Conservation (phyloP, 2,329 filamentous ascomycete genomes). For the Achaetomium macrosporum region DNA sequence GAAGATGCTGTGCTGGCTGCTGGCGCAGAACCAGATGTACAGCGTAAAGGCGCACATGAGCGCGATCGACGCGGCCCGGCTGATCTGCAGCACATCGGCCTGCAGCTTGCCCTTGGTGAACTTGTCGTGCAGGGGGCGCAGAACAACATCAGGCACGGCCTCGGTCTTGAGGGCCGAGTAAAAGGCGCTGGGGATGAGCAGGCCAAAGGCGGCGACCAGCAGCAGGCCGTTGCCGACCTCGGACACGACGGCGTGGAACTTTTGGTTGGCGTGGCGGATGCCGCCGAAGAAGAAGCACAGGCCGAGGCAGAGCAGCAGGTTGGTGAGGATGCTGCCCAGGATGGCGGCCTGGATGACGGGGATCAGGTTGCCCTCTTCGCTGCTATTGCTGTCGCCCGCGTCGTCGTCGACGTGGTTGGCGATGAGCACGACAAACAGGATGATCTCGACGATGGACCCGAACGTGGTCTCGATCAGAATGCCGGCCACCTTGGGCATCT, state of each 20-base stretch:
- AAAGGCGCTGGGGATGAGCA: conserved; percentile 11
- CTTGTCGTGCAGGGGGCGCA: conserved; percentile 1
- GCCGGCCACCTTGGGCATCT: conserved; percentile 66
- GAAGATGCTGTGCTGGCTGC: conserved; percentile 70
- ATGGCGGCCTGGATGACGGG: conserved; percentile 52
- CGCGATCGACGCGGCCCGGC: conserved; percentile 62
- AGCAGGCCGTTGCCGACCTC: conserved; percentile 73
- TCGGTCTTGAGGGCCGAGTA: conserved; percentile 16
- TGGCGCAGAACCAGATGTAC: conserved; percentile 65
- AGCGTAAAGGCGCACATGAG: conserved; percentile 62
- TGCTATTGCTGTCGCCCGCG: not conserved
- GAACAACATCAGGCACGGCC: not conserved
- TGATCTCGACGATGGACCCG: conserved; percentile 67
- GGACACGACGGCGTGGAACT: conserved; percentile 67
- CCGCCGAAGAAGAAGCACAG: conserved; percentile 75
- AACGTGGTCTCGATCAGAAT: conserved; percentile 55
- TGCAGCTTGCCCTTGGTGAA: conserved; percentile 36
- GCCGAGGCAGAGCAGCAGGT: conserved; percentile 71
- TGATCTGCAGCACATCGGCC: conserved; percentile 55
- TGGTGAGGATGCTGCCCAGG: conserved; percentile 73
- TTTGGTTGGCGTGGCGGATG: conserved; percentile 58
- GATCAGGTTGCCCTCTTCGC: conserved; percentile 36
- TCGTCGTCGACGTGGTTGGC: conserved; percentile 16
- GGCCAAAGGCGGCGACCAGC: conserved; percentile 51
- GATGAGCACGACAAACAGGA: conserved; percentile 73